phyloP scores from a whole-genome alignment of 192 early-diverging fungal species.

The Coemansia javaensis region DNA sequence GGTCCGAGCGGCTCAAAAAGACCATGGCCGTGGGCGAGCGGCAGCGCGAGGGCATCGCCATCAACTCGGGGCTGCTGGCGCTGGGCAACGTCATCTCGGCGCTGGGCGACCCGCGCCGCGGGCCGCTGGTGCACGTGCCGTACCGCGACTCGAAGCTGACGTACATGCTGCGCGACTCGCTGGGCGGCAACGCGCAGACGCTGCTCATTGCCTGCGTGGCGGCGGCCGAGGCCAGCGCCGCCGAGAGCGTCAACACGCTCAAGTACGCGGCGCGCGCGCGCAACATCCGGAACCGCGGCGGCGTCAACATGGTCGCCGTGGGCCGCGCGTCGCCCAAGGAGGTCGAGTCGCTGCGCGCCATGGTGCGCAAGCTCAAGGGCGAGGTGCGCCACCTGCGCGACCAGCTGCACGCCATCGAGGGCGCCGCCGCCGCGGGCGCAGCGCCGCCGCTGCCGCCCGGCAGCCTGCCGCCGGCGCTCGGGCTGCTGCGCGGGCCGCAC shows the following conservation, averaged over 20 bases:
- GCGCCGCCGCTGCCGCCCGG: neutral
- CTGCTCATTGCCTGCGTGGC: constrained; percentile 95
- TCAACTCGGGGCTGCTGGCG: constrained; percentile 92
- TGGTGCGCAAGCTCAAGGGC: constrained; percentile 59
- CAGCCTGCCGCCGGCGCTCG: no score
- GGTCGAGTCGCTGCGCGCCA: constrained; percentile 61
- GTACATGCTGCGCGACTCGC: constrained; percentile 88
- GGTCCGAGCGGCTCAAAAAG: constrained; percentile 91
- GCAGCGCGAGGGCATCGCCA: constrained; percentile 93
- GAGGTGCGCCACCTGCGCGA: constrained; percentile 49
- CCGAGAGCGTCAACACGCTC: constrained; percentile 92
- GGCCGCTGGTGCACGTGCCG: constrained; percentile 70
- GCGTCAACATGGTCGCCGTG: constrained; percentile 55
- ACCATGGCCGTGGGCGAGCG: constrained; percentile 90
- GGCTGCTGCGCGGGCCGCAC: neutral
- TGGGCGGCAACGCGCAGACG: constrained; percentile 92
- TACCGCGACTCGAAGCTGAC: constrained; percentile 98
- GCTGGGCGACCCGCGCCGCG: constrained; percentile 68
- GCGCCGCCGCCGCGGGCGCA: no score
- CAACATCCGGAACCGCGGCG: constrained; percentile 89
- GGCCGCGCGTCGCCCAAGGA: constrained; percentile 63
- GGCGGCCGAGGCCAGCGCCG: constrained; percentile 76
- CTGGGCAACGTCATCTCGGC: constrained; percentile 99
- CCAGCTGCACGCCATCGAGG: constrained; percentile 12
- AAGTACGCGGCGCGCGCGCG: constrained; percentile 94